Evolutionary conservation across 352 stramenopile genomes (phyloP).

Genomic region (Globisporangium uncinulatum): DNA sequence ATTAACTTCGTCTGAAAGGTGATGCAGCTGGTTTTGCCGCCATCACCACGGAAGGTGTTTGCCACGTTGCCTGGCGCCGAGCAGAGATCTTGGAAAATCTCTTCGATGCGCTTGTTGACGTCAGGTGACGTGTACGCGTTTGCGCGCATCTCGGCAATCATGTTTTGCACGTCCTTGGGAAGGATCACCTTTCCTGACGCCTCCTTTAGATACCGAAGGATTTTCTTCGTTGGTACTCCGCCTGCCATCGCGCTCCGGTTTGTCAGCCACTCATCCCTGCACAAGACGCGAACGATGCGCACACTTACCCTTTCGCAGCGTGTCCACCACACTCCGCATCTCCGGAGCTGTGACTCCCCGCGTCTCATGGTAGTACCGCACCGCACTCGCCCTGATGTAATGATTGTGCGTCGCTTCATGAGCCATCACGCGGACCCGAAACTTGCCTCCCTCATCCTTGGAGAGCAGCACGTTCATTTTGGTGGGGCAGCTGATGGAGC

Average conservation of each 20-base stretch:
- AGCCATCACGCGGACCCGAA: no score
- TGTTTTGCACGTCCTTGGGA: not conserved
- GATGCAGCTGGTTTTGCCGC: not conserved
- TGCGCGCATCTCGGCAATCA: not conserved
- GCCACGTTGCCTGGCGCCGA: not conserved
- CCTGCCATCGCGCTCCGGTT: not conserved
- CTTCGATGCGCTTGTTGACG: not conserved
- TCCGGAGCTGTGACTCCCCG: no score
- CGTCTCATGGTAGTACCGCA: no score
- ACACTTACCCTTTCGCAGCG: no score
- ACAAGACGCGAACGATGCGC: no score
- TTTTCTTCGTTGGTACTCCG: not conserved
- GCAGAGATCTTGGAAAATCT: not conserved
- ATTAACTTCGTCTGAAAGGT: conserved; percentile 1
- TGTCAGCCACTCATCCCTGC: no score
- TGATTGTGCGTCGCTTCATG: no score
- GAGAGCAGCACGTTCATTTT: no score
- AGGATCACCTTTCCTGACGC: not conserved
- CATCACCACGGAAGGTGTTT: not conserved
- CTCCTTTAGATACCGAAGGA: not conserved
- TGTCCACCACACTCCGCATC: no score
- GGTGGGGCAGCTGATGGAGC: no score
- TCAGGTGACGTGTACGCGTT: not conserved
- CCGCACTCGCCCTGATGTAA: no score
- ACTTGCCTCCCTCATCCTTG: no score